phyloP scores from a whole-genome alignment of 495 filamentous ascomycete species.

The Aspergillus olivimuriae region DNA sequence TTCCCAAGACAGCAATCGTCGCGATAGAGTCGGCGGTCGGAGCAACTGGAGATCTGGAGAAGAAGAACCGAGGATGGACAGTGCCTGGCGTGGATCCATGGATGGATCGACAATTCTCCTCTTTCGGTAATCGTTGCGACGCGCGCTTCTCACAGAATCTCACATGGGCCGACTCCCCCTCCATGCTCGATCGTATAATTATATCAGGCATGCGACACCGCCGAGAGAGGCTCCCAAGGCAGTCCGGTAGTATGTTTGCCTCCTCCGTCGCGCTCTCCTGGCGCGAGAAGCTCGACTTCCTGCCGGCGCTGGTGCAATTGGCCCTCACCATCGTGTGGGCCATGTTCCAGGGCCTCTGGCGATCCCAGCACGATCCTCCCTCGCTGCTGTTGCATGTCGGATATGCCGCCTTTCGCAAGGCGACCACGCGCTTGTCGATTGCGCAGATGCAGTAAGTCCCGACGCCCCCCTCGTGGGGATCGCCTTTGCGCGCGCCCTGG shows the following conservation, averaged over 20 bases:
- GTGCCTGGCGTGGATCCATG: background rate
- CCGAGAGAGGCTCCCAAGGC: background rate
- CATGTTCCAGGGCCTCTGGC: slow-evolving; percentile 26
- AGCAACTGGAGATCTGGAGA: background rate
- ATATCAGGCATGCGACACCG: background rate
- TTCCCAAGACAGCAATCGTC: slow-evolving; percentile 1
- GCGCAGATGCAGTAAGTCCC: slow-evolving; percentile 31
- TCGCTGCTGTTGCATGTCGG: slow-evolving; percentile 31
- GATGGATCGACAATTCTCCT: background rate
- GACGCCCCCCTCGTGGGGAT: too few relatives aligned
- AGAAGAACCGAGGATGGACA: background rate
- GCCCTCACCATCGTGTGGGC: slow-evolving; percentile 24
- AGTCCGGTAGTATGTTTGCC: slow-evolving; percentile 1
- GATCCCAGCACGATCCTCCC: slow-evolving; percentile 28
- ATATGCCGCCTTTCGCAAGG: slow-evolving; percentile 33
- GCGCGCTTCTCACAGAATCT: background rate
- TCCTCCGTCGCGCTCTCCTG: slow-evolving; percentile 19
- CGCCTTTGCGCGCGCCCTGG: too few relatives aligned
- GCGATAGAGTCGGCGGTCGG: background rate
- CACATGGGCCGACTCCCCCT: background rate
- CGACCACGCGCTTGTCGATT: slow-evolving; percentile 22
- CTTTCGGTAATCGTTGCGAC: slow-evolving; percentile 12
- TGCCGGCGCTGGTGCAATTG: slow-evolving; percentile 28
- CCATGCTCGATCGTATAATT: background rate
- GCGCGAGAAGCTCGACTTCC: slow-evolving; percentile 28